Evolutionary conservation across 805 yeast species (phyloP).

Genomic region (Maudiozyma pseudohumilis): DNA sequence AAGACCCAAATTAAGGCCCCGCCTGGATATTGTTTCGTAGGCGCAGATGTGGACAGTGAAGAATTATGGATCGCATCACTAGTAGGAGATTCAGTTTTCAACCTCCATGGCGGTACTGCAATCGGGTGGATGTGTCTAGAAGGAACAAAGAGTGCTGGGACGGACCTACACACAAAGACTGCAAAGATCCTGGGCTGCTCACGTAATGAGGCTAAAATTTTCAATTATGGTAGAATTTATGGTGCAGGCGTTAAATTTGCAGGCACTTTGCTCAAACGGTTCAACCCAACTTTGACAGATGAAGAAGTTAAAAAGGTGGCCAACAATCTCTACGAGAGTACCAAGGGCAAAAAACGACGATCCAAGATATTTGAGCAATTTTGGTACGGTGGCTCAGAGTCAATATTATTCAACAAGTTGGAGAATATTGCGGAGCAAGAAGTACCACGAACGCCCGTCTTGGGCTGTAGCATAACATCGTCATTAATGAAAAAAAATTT

Average conservation of each 20-base stretch:
- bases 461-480: slow-evolving; percentile 87
- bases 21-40: slow-evolving; percentile 79
- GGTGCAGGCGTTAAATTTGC: slow-evolving; percentile 97
- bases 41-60: slow-evolving; percentile 98
- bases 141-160: slow-evolving; percentile 83
- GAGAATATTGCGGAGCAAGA: slow-evolving; percentile 80
- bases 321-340: slow-evolving; percentile 56
- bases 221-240: slow-evolving; percentile 93
- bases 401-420: slow-evolving; percentile 78
- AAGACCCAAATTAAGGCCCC: slow-evolving; percentile 86
- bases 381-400: slow-evolving; percentile 90
- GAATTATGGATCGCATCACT: slow-evolving; percentile 97
- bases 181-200: slow-evolving; percentile 82
- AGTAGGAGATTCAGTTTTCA: slow-evolving; percentile 84
- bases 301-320: slow-evolving; percentile 60
- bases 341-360: slow-evolving; percentile 58
- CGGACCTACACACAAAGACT: slow-evolving; percentile 91
- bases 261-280: slow-evolving; percentile 68
- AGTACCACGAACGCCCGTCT: slow-evolving; percentile 77
- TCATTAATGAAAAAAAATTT: slow-evolving; percentile 64
- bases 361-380: slow-evolving; percentile 29
- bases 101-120: slow-evolving; percentile 90
- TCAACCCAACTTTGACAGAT: slow-evolving; percentile 62
- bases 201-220: slow-evolving; percentile 86
- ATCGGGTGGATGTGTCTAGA: slow-evolving; percentile 99